phyloP scores from a whole-genome alignment of 225 moss, liverwort and hornwort species.

The Climacium dendroides region DNA sequence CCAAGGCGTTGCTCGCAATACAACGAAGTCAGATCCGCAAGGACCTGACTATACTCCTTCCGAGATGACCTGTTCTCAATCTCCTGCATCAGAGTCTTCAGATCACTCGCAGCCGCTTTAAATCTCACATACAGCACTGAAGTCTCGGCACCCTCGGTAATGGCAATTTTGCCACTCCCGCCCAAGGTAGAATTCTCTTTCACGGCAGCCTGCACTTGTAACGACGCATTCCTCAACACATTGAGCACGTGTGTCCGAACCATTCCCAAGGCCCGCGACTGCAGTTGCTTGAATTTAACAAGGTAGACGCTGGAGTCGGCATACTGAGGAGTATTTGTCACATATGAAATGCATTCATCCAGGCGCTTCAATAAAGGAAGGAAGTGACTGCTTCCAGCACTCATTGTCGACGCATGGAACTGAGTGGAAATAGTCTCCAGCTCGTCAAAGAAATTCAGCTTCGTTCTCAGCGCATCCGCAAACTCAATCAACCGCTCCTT shows the following conservation, averaged over 20 bases:
- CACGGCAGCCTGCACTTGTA: constrained; percentile 81
- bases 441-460: constrained; percentile 95
- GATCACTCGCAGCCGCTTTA: constrained; percentile 93
- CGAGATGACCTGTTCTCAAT: constrained; percentile 80
- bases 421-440: constrained; percentile 91
- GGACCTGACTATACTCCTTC: constrained; percentile 79
- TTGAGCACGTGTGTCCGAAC: constrained; percentile 85
- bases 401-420: constrained; percentile 72
- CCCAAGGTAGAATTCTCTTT: constrained; percentile 63
- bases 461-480: constrained; percentile 80
- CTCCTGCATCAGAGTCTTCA: constrained; percentile 92
- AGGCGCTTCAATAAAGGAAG: constrained; percentile 83
- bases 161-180: constrained; percentile 55
- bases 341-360: constrained; percentile 95
- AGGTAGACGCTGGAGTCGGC: constrained; percentile 91
- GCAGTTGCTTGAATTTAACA: constrained; percentile 86
- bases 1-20: constrained; percentile 92
- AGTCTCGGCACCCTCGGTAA: constrained; percentile 91
- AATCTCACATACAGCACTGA: constrained; percentile 91
- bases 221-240: constrained; percentile 72
- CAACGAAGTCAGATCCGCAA: constrained; percentile 70
- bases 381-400: constrained; percentile 79
- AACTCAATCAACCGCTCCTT: constrained; percentile 94
- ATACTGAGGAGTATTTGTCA: constrained; percentile 88
- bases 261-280: constrained; percentile 92